A percentile compares a stretch with the other conserved stretches of the same genome.
Conservation (phyloP, 495 filamentous ascomycete genomes). For the Penicillium paxilli region DNA sequence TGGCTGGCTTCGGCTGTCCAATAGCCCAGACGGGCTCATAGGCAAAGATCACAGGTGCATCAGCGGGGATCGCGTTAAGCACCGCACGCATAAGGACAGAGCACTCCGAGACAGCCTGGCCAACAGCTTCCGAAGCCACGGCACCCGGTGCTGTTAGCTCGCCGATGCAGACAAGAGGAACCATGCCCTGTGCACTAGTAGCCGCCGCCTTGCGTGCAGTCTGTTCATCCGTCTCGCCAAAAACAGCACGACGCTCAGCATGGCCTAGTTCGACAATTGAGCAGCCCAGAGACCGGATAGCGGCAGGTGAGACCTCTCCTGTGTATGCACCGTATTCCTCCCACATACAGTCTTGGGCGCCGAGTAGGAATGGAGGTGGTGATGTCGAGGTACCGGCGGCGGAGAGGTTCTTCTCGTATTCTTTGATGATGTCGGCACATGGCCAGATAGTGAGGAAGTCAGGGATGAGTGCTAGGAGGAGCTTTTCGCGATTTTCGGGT, state of each 20-base stretch:
- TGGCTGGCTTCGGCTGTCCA: conserved; percentile 70
- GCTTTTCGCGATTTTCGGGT: conserved; percentile 60
- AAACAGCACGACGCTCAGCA: conserved; percentile 69
- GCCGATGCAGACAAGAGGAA: conserved; percentile 79
- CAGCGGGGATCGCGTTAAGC: conserved; percentile 53
- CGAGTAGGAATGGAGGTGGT: conserved; percentile 55
- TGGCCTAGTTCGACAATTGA: conserved; percentile 76
- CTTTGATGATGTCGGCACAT: conserved; percentile 50
- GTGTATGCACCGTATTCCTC: conserved; percentile 67
- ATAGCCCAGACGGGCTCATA: conserved; percentile 94
- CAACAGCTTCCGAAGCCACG: conserved; percentile 52
- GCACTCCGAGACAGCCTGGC: conserved; percentile 64
- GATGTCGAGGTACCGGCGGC: conserved; percentile 18
- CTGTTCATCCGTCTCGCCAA: conserved; percentile 67
- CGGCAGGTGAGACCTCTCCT: conserved; percentile 70
- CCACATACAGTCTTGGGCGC: conserved; percentile 74
- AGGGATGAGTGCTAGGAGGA: conserved; percentile 83
- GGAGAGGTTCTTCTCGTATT: conserved; percentile 32
- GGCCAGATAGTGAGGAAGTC: conserved; percentile 69
- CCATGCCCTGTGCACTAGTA: conserved; percentile 63
- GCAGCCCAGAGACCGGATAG: conserved; percentile 64
- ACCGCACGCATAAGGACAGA: conserved; percentile 61
- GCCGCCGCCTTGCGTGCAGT: conserved; percentile 68
- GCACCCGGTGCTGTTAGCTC: conserved; percentile 55
- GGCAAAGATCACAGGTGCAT: conserved; percentile 72